Base-by-base conservation (phyloP, 805 yeast genomes). In the Barnettozyma pratensis region DNA sequence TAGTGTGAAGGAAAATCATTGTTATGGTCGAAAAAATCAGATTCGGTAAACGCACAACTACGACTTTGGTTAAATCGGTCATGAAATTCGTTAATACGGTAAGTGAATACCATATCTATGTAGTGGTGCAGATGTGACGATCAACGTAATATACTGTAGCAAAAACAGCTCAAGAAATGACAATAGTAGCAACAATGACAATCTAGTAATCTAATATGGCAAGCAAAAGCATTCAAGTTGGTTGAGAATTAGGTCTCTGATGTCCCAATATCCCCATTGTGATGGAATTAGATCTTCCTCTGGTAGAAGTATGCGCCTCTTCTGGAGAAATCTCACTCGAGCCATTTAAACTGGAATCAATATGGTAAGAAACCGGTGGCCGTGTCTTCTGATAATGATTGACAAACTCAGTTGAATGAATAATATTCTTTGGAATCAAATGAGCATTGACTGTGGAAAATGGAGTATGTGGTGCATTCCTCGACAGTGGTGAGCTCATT, bases 361-460 rank as follows among this genome's bases (percentile, higher is more conserved):
- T 14, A 9, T 41, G 48, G 9, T 39, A 39, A 1, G 45, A n/a
- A 8, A 44, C 45, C 3, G 39, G 31, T 28, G 51, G 47, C 8
- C 70, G 73, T 25, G 69, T 72, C 47, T 72, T 75, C 43, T 67
- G 67, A 57, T 75, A 75, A 52, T 77, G 81, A 50, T 76, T 76
- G 38, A 51, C 58, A 54, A 45, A 65, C 35, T 51, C 46, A 10
- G 41, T 39, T 2, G 47, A 28, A 26, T 43, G 39, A 4, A 25
- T 12, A 11, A 35, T 39, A 19, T 45, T 32, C 6, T 46, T 49
- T 2, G 51, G 53, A 7, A 50, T 41, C 43, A 62, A 37, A 49
- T 65, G 70, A 0, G 69, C 63, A 48, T 56, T 57, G 6, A 56
- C 41, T 5, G 59, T 64, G 2, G 71, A 60, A 40, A 60, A 46